These are phyloP conservation scores for Marsdenia floribunda DNA, from an alignment of 257 asterid genomes.

Conservation along the genomic window DNA sequence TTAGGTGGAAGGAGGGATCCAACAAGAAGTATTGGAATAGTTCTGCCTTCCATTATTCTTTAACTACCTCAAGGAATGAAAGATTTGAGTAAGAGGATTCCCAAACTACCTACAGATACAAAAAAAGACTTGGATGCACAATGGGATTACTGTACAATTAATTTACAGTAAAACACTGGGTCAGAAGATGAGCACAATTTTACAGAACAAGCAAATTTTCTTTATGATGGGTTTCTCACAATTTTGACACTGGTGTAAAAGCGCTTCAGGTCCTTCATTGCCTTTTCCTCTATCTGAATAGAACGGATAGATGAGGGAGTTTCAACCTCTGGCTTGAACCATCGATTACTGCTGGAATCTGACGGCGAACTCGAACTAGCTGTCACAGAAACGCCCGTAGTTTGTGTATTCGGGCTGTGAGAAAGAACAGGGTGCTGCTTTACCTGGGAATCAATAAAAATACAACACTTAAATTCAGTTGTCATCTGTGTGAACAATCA, in stretches of 20 bases:
- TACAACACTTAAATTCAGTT: not conserved
- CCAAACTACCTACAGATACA: not conserved
- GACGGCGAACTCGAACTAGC: constrained; percentile 76
- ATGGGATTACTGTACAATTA: constrained; percentile 9
- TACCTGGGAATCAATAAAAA: constrained; percentile 33
- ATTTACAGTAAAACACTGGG: constrained; percentile 8
- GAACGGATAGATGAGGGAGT: constrained; percentile 73
- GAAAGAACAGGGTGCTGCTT: constrained; percentile 45
- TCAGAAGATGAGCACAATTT: not conserved
- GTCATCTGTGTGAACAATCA: not conserved
- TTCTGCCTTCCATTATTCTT: not conserved
- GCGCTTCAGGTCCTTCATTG: constrained; percentile 87
- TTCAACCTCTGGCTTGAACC: constrained; percentile 85
- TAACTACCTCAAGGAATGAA: too few relatives aligned
- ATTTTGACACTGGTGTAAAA: constrained; percentile 75
- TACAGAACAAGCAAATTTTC: constrained; percentile 8
- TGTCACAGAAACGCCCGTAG: constrained; percentile 71
- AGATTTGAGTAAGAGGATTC: not conserved
- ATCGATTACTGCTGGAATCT: constrained; percentile 62
- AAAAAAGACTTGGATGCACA: not conserved
- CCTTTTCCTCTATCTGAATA: constrained; percentile 90
- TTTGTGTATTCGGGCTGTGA: constrained; percentile 66
- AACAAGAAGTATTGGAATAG: not conserved
- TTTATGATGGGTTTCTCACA: constrained; percentile 63
- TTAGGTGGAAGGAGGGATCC: not conserved